Conservation (phyloP, 768 basidiomycete genomes). For the Macrolepiota fuliginosa region DNA sequence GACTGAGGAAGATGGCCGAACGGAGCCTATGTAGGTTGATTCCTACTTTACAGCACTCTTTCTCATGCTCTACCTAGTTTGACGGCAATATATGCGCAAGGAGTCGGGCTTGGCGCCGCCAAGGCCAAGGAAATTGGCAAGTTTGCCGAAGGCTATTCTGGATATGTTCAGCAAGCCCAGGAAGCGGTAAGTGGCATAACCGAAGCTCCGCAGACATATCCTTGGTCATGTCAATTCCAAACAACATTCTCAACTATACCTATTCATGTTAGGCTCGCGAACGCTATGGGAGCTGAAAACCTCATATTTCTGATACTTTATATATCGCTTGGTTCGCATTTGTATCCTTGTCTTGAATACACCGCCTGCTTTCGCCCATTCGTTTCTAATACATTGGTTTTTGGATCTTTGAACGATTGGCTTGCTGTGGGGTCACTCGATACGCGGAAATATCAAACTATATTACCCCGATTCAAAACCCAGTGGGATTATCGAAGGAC, state of each 20-base stretch:
- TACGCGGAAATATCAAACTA: background rate
- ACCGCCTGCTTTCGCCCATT: slow-evolving; percentile 18
- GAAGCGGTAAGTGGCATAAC: slow-evolving; percentile 51
- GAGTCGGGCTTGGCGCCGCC: slow-evolving; percentile 89
- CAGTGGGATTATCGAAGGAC: background rate
- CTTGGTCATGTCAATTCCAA: slow-evolving; percentile 5
- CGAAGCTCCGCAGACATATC: background rate
- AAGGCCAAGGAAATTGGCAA: slow-evolving; percentile 84
- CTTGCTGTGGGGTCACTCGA: background rate
- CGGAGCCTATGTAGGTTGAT: slow-evolving; percentile 77
- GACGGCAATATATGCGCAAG: slow-evolving; percentile 83
- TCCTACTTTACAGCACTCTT: background rate
- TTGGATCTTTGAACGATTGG: background rate
- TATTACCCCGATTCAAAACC: background rate
- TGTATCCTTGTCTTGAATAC: slow-evolving; percentile 1
- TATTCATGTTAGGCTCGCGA: slow-evolving; percentile 33
- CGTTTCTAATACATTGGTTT: background rate
- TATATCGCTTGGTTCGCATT: slow-evolving; percentile 4
- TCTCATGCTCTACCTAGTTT: slow-evolving; percentile 41
- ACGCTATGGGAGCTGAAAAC: slow-evolving; percentile 32
- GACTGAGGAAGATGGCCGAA: slow-evolving; percentile 74
- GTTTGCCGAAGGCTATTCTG: slow-evolving; percentile 63
- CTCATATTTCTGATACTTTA: background rate
- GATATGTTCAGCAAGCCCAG: slow-evolving; percentile 72
- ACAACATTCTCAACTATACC: slow-evolving; percentile 12